Evolutionary conservation across 495 filamentous ascomycete species (phyloP).

Genomic region (Tuber melanosporum): DNA sequence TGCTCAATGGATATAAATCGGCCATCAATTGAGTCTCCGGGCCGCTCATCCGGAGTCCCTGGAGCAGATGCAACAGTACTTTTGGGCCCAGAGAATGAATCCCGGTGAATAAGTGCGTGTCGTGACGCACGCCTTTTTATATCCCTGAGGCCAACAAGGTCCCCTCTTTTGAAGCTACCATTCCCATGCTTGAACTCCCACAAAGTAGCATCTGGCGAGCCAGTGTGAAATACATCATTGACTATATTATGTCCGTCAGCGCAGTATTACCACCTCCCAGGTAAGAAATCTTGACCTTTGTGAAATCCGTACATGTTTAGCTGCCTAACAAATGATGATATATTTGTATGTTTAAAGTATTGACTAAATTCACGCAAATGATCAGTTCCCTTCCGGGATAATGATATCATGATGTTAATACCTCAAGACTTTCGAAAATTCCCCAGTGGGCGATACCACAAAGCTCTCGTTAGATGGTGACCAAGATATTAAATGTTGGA

Average conservation of each 20-base stretch:
- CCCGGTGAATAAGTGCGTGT: conserved; percentile 89
- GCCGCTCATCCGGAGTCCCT: conserved; percentile 70
- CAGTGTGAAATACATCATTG: conserved; percentile 97
- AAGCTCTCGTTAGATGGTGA: conserved; percentile 90
- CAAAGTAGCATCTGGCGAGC: conserved; percentile 85
- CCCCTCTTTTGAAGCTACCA: conserved; percentile 92
- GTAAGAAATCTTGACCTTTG: conserved; percentile 63
- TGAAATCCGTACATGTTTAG: conserved; percentile 99
- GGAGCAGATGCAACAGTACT: conserved; percentile 68
- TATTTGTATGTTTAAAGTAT: conserved; percentile 99
- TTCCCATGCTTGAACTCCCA: conserved; percentile 99
- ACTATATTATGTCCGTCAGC: conserved; percentile 51
- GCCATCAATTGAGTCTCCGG: conserved; percentile 63
- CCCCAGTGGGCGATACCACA: conserved; percentile 92
- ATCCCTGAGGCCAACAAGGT: conserved; percentile 82
- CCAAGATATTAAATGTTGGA: conserved; percentile 95
- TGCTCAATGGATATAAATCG: conserved; percentile 73
- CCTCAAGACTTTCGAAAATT: conserved; percentile 98
- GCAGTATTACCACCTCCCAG: background rate
- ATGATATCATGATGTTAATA: conserved; percentile 45
- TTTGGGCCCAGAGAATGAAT: conserved; percentile 72
- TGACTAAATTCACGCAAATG: conserved; percentile 49
- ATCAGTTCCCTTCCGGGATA: conserved; percentile 31
- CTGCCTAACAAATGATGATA: conserved; percentile 95
- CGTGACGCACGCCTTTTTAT: conserved; percentile 96